Conservation (phyloP, 768 basidiomycete species). For the Zangia roseola region DNA sequence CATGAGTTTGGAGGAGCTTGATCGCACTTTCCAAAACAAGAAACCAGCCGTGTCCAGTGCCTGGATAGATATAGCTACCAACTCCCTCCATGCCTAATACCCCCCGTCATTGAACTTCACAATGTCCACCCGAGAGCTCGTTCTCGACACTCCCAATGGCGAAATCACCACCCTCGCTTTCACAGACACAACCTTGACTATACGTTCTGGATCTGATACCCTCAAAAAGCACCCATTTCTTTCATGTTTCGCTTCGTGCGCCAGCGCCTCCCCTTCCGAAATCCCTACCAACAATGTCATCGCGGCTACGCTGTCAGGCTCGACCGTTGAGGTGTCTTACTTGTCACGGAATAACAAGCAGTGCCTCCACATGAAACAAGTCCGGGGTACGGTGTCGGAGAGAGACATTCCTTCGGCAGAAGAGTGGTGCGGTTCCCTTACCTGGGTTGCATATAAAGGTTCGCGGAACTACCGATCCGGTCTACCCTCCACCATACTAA, state of each 20-base stretch:
- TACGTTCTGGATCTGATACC: slow-evolving; percentile 22
- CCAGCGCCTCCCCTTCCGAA: slow-evolving; percentile 16
- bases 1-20: no score
- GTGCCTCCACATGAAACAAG: slow-evolving; percentile 35
- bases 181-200: slow-evolving; percentile 24
- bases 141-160: slow-evolving; percentile 16
- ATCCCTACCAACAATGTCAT: slow-evolving; percentile 54
- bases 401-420: slow-evolving; percentile 34
- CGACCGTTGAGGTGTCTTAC: slow-evolving; percentile 48
- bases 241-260: slow-evolving; percentile 6
- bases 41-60: no score
- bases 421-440: slow-evolving; percentile 55
- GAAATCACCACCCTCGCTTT: slow-evolving; percentile 25
- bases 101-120: background rate
- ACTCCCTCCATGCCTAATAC: background rate
- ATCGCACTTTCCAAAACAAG: no score
- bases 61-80: slow-evolving; percentile 2
- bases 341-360: slow-evolving; percentile 45
- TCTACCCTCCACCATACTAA: background rate
- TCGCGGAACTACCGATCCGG: background rate
- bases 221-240: slow-evolving; percentile 7
- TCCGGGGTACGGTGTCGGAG: slow-evolving; percentile 43
- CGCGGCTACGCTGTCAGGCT: slow-evolving; percentile 41
- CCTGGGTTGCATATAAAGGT: slow-evolving; percentile 64
- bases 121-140: slow-evolving; percentile 23